These are phyloP conservation scores for Raphanus hybrid DNA, from an alignment of 441 rosid genomes.

Conservation along the genomic window DNA sequence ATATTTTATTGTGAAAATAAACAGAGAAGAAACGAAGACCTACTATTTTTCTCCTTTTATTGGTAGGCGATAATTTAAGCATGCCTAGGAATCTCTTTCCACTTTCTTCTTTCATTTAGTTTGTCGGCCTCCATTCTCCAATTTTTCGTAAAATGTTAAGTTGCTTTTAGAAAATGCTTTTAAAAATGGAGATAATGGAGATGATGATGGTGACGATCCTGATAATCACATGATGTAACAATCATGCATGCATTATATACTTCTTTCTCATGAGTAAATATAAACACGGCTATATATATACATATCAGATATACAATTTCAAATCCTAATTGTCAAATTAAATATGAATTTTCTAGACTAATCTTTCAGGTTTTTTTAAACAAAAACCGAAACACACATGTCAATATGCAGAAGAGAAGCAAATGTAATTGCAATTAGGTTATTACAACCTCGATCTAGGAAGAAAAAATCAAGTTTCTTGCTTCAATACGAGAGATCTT, in stretches of 20 bases:
- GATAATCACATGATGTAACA: slow-evolving; percentile 12
- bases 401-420: slow-evolving; percentile 1
- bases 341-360: neutral
- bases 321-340: neutral
- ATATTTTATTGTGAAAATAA: neutral
- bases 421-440: neutral
- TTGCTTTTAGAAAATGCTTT: neutral
- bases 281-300: neutral
- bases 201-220: neutral
- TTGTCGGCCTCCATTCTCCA: slow-evolving; percentile 41
- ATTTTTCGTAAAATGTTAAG: too few species aligned
- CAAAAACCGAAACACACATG: neutral
- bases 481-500: too few species aligned
- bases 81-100: slow-evolving; percentile 44
- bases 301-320: neutral
- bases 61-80: slow-evolving; percentile 43
- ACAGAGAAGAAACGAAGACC: slow-evolving; percentile 5
- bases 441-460: neutral
- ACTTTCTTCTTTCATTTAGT: slow-evolving; percentile 29
- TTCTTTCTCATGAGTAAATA: slow-evolving; percentile 4
- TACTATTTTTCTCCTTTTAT: slow-evolving; percentile 20
- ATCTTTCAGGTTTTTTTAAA: neutral
- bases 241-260: neutral
- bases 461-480: too few species aligned
- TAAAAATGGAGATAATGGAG: slow-evolving; percentile 7